Evolutionary conservation across 495 filamentous ascomycete species (phyloP).

Genomic region (Polyplosphaeria fusca): DNA sequence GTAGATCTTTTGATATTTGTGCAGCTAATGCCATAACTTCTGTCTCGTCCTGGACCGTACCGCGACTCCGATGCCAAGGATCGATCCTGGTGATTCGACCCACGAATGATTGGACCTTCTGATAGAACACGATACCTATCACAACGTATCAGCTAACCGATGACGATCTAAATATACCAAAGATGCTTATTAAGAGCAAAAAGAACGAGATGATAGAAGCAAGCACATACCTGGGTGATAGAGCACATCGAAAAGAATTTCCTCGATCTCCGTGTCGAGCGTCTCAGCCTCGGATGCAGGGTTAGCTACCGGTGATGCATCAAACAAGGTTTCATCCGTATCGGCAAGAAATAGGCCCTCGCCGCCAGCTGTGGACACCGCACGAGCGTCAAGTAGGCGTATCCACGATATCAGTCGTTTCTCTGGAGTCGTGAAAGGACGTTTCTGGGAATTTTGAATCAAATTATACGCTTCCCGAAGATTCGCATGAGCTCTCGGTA

Average conservation of each 20-base stretch:
- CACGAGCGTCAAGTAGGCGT: constrained; percentile 21
- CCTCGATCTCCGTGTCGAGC: constrained; percentile 19
- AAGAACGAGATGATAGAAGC: no score
- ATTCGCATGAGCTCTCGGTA: constrained; percentile 21
- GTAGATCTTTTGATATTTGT: constrained; percentile 41
- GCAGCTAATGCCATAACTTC: constrained; percentile 21
- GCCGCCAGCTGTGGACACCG: constrained; percentile 19
- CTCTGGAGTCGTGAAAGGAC: constrained; percentile 11
- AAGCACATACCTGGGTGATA: constrained; percentile 23
- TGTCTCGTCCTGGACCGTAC: constrained; percentile 21
- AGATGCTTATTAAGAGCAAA: no score
- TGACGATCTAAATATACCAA: no score
- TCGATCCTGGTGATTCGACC: constrained; percentile 20
- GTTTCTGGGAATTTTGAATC: constrained; percentile 14
- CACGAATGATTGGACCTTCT: constrained; percentile 24
- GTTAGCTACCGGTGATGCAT: constrained; percentile 19
- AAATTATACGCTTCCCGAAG: constrained; percentile 15
- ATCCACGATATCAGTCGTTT: constrained; percentile 22
- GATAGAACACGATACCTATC: constrained; percentile 23
- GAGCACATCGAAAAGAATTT: constrained; percentile 21
- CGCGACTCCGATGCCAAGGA: constrained; percentile 21
- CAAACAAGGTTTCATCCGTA: constrained; percentile 13
- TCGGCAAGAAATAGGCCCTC: constrained; percentile 21
- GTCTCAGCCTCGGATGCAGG: constrained; percentile 11
- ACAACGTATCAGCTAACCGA: no score